Evolutionary conservation across 1,139 yeast genomes (phyloP).

Genomic region (Yamadazyma diddensiae): DNA sequence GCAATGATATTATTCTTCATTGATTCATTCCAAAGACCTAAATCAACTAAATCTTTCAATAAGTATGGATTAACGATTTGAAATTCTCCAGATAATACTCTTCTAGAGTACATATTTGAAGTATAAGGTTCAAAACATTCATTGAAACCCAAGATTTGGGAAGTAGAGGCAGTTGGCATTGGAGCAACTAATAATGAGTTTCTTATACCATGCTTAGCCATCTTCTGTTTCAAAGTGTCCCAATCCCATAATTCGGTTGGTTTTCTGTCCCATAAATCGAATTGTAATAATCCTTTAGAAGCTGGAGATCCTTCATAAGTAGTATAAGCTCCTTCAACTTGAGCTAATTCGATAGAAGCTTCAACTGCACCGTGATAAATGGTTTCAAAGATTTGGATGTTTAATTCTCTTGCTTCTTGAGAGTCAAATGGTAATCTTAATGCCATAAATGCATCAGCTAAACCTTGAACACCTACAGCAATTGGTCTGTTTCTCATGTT

Average conservation of each 20-base stretch:
- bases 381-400: slow-evolving; percentile 59
- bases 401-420: slow-evolving; percentile 52
- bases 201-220: slow-evolving; percentile 48
- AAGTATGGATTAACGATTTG: slow-evolving; percentile 59
- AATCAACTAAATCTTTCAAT: slow-evolving; percentile 51
- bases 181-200: slow-evolving; percentile 63
- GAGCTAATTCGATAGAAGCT: slow-evolving; percentile 53
- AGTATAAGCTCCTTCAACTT: slow-evolving; percentile 45
- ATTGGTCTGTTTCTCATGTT: slow-evolving; percentile 59
- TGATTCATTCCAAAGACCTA: slow-evolving; percentile 53
- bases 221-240: slow-evolving; percentile 46
- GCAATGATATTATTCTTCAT: slow-evolving; percentile 52
- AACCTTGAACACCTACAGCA: slow-evolving; percentile 64
- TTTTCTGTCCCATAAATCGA: slow-evolving; percentile 56
- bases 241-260: slow-evolving; percentile 60
- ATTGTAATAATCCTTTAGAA: slow-evolving; percentile 54
- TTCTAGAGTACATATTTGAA: slow-evolving; percentile 56
- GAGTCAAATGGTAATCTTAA: slow-evolving; percentile 58
- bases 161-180: slow-evolving; percentile 66
- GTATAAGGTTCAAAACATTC: slow-evolving; percentile 66
- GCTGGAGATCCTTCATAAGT: slow-evolving; percentile 58
- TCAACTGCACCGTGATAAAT: slow-evolving; percentile 60
- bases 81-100: slow-evolving; percentile 61
- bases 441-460: slow-evolving; percentile 57
- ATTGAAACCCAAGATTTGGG: slow-evolving; percentile 58